Evolutionary conservation across 306 rosid genomes (phyloP).

Genomic region (Cucumis sativus): Cucumber_9930_V3 NC_026661.2:5812501-5813000

Average conservation of each 20-base stretch:
- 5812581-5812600: constrained; percentile 78
- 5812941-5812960: constrained; percentile 73
- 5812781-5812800: constrained; percentile 85
- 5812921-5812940: constrained; percentile 68
- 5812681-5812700: constrained; percentile 95
- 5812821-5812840: not conserved
- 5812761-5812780: constrained; percentile 87
- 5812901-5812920: constrained; percentile 62
- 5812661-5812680: constrained; percentile 92
- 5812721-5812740: constrained; percentile 62
- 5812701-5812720: constrained; percentile 59
- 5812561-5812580: constrained; percentile 45
- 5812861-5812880: constrained; percentile 3
- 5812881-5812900: constrained; percentile 51
- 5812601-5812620: constrained; percentile 66
- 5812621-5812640: constrained; percentile 78
- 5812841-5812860: not conserved
- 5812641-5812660: constrained; percentile 66
- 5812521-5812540: not conserved
- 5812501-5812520: not conserved
- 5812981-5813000: constrained; percentile 85
- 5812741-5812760: constrained; percentile 95
- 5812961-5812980: constrained; percentile 74
- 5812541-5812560: not conserved
- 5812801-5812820: not conserved